Base-by-base conservation (phyloP, 805 yeast genomes). In the Candida alai region DNA sequence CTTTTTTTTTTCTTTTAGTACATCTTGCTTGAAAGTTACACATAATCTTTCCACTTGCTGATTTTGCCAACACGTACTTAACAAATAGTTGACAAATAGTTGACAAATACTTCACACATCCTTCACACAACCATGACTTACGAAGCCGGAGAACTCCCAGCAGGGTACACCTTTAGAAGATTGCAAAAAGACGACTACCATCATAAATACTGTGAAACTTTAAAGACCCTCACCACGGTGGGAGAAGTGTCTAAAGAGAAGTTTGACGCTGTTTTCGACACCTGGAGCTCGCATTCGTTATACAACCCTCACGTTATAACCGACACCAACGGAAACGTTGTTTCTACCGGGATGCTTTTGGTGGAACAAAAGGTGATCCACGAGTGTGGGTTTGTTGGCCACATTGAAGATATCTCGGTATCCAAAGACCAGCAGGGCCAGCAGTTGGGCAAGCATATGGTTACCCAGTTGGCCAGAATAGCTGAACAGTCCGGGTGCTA, bases 331-430 rank as follows among this genome's bases (percentile, higher is more conserved):
- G 76, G 71, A 6, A 48, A 47, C 4, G 76, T 88, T 8, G 95
- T 85, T 1, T 96, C 94, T 4, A 77, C 88, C 0, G 97, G 97
- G 0, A 78, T 83, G 54, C 61, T 90, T 10, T 49, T 93, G 8
- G 65, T 93, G 6, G 98, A 90, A 56, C 72, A 71, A 32, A 90
- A 90, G 57, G 61, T 82, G 42, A 87, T 93, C 42, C 98, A 90
- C 59, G 75, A 65, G 24, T 78, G 93, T 55, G 94, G 95, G 0
- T 58, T 71, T 34, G 94, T 86, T 4, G 97, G 97, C 2, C 97
- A 90, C 61, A 83, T 90, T 43, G 98, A 90, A 52, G 98, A 90
- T 55, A 90, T 90, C 41, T 82, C 97, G 1, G 95, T 90, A 4
- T 69, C 78, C 13, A 53, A 56, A 19, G 61, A 69, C 13, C 84